Evolutionary conservation across 768 basidiomycete genomes (phyloP).

Genomic region (Phaeotremella skinneri): DNA sequence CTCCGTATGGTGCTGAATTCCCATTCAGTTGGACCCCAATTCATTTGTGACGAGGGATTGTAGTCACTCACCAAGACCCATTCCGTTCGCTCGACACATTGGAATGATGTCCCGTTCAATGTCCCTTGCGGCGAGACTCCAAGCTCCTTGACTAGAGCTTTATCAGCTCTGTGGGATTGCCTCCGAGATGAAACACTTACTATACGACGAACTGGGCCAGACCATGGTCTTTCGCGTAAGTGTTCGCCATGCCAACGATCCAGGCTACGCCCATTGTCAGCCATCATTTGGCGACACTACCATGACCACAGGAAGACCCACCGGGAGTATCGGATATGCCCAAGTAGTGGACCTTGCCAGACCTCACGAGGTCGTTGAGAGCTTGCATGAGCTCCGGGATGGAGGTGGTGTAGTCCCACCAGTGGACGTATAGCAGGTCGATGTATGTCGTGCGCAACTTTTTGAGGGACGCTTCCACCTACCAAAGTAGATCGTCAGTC

Average conservation of each 20-base stretch:
- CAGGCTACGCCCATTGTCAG: slow-evolving; percentile 18
- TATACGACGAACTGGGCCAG: slow-evolving; percentile 61
- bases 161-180: not conserved
- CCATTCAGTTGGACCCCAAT: not conserved
- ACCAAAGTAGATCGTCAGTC: too few relatives aligned
- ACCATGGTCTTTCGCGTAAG: slow-evolving; percentile 58
- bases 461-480: slow-evolving; percentile 54
- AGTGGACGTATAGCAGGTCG: slow-evolving; percentile 57
- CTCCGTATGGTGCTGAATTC: slow-evolving; percentile 53
- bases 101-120: slow-evolving; percentile 61
- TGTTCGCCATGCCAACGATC: slow-evolving; percentile 52
- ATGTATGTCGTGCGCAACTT: slow-evolving; percentile 63
- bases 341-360: slow-evolving; percentile 53
- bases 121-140: slow-evolving; percentile 49
- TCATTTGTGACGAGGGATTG: not conserved
- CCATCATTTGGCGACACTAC: not conserved
- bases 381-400: slow-evolving; percentile 60
- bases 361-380: slow-evolving; percentile 56
- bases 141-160: slow-evolving; percentile 27
- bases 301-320: slow-evolving; percentile 5
- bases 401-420: slow-evolving; percentile 57
- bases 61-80: slow-evolving; percentile 20
- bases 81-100: slow-evolving; percentile 39
- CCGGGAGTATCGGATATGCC: slow-evolving; percentile 42
- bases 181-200: slow-evolving; percentile 51